phyloP scores from a whole-genome alignment of 2,329 filamentous ascomycete genomes.

The Aspergillus flavus region DNA sequence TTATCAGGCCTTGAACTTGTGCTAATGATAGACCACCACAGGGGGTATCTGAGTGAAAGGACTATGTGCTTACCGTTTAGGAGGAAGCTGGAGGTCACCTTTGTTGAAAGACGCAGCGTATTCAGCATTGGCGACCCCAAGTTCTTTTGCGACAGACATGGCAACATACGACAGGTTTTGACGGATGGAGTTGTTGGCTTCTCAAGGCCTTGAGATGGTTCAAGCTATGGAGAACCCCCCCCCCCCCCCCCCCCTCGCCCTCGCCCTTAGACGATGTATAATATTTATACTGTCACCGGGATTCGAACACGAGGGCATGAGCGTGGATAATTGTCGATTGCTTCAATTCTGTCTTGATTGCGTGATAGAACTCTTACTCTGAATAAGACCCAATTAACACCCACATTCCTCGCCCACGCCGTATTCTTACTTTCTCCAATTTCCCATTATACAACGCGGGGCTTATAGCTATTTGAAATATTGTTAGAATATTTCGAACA shows the following conservation, averaged over 20 bases:
- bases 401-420: background rate
- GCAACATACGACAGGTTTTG: background rate
- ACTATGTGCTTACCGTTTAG: constrained; percentile 54
- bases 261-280: background rate
- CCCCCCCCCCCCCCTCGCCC: no score
- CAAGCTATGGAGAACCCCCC: background rate
- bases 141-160: constrained; percentile 47
- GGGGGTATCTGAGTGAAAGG: background rate
- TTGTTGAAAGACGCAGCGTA: constrained; percentile 65
- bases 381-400: background rate
- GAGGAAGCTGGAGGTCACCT: constrained; percentile 67
- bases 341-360: background rate
- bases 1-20: background rate
- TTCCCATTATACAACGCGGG: background rate
- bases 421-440: background rate
- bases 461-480: background rate
- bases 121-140: constrained; percentile 59
- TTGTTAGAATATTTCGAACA: background rate
- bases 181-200: no score
- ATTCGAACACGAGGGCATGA: background rate
- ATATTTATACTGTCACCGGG: background rate
- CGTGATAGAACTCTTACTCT: background rate
- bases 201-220: background rate
- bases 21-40: background rate
- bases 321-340: background rate